Conservation (phyloP, 345 rosid genomes). For the Hirschfeldia incana region DNA sequence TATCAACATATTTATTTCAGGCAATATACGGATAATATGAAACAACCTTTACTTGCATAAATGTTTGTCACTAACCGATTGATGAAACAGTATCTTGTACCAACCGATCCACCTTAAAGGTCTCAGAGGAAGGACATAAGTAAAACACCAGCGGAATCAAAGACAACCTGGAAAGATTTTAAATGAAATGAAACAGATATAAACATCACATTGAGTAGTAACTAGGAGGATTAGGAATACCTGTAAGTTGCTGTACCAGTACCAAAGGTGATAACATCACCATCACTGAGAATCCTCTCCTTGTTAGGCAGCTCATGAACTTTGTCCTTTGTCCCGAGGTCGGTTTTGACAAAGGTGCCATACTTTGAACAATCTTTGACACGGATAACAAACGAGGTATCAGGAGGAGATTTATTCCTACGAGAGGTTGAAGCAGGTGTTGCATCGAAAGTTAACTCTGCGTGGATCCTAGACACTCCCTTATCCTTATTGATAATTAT, state of each 20-base stretch:
- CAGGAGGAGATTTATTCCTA: slow-evolving; percentile 35
- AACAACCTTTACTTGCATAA: background rate
- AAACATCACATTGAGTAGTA: background rate
- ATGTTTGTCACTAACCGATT: slow-evolving; percentile 59
- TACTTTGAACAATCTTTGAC: slow-evolving; percentile 85
- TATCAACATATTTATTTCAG: slow-evolving; percentile 8
- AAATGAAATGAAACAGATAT: background rate
- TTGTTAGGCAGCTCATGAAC: slow-evolving; percentile 65
- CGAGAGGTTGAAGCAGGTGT: slow-evolving; percentile 39
- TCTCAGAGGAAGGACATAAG: slow-evolving; percentile 46
- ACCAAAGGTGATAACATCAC: slow-evolving; percentile 78
- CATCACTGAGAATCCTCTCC: slow-evolving; percentile 62
- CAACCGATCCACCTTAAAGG: slow-evolving; percentile 39
- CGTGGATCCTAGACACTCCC: slow-evolving; percentile 88
- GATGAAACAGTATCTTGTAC: slow-evolving; percentile 61
- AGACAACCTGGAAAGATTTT: slow-evolving; percentile 58
- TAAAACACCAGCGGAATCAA: slow-evolving; percentile 58
- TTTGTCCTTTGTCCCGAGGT: slow-evolving; percentile 50
- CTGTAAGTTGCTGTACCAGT: slow-evolving; percentile 81
- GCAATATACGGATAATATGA: background rate
- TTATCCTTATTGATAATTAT: slow-evolving; percentile 73
- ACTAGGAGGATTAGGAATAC: slow-evolving; percentile 35
- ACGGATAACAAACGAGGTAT: slow-evolving; percentile 42
- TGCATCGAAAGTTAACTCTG: slow-evolving; percentile 68
- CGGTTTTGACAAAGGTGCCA: slow-evolving; percentile 71